Evolutionary conservation across 495 filamentous ascomycete species (phyloP).

Genomic region (Neurospora sublineolata): DNA sequence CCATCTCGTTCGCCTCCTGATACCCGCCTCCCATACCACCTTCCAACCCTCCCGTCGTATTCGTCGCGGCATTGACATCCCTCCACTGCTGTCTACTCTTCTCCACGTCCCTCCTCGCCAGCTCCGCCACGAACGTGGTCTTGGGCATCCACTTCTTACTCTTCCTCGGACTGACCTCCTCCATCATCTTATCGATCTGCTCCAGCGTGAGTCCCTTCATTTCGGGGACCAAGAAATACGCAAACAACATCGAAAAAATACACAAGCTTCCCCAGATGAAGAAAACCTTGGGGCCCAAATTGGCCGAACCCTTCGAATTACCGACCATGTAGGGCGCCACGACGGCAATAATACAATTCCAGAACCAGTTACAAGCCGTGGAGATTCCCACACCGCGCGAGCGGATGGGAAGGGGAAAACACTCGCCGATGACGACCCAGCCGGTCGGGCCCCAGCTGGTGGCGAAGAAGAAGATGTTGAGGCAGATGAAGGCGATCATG

Average conservation of each 20-base stretch:
- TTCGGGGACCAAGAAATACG: conserved; percentile 71
- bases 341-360: conserved; percentile 63
- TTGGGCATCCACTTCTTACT: conserved; percentile 58
- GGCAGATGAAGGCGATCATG: conserved; percentile 64
- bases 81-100: background rate
- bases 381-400: conserved; percentile 68
- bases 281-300: conserved; percentile 62
- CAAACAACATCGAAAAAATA: conserved; percentile 48
- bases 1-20: background rate
- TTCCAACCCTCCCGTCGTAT: background rate
- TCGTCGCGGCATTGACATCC: background rate
- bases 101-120: conserved; percentile 5
- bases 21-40: background rate
- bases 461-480: conserved; percentile 78
- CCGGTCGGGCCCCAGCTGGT: conserved; percentile 65
- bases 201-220: conserved; percentile 81
- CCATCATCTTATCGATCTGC: conserved; percentile 82
- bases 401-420: conserved; percentile 75
- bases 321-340: conserved; percentile 70
- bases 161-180: conserved; percentile 57
- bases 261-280: conserved; percentile 67
- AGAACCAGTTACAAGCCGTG: conserved; percentile 79
- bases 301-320: conserved; percentile 50
- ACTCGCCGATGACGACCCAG: conserved; percentile 78
- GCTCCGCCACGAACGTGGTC: conserved; percentile 50